Evolutionary conservation across 768 basidiomycete species (phyloP).

Genomic region (Cantharellus anzutake): DNA sequence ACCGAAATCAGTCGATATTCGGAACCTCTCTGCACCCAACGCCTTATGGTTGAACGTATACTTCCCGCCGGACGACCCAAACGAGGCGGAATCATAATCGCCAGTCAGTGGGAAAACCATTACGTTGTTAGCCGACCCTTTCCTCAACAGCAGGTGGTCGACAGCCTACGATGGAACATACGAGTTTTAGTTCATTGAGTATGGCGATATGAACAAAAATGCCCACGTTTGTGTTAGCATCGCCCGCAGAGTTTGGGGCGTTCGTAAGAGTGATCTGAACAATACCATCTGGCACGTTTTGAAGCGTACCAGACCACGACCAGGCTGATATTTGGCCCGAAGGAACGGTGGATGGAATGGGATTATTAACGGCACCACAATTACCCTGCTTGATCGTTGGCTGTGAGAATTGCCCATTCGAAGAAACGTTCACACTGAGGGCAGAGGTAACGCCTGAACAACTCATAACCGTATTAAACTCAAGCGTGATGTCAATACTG

Average conservation of each 20-base stretch:
- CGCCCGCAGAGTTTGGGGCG: conserved; percentile 24
- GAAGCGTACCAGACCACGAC: conserved; percentile 57
- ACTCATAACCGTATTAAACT: conserved; percentile 67
- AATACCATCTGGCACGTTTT: conserved; percentile 65
- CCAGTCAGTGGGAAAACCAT: conserved; percentile 64
- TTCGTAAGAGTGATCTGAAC: conserved; percentile 50
- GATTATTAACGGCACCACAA: conserved; percentile 32
- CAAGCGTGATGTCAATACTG: conserved; percentile 43
- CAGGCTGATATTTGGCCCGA: conserved; percentile 41
- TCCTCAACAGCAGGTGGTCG: conserved; percentile 67
- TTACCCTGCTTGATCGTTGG: conserved; percentile 31
- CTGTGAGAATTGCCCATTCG: conserved; percentile 37
- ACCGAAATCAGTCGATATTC: conserved; percentile 78
- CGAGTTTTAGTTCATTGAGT: neutral
- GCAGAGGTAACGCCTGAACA: conserved; percentile 47
- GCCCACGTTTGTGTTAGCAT: conserved; percentile 38
- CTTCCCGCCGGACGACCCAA: conserved; percentile 33
- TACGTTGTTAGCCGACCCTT: conserved; percentile 53
- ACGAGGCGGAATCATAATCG: conserved; percentile 43
- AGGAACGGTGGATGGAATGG: conserved; percentile 30
- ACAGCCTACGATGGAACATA: conserved; percentile 24
- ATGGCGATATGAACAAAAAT: neutral
- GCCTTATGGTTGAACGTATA: conserved; percentile 71
- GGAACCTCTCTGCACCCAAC: conserved; percentile 68
- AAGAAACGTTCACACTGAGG: conserved; percentile 48